Base-by-base conservation (phyloP, 805 yeast species). In the Kazachstania kunashirensis region DNA sequence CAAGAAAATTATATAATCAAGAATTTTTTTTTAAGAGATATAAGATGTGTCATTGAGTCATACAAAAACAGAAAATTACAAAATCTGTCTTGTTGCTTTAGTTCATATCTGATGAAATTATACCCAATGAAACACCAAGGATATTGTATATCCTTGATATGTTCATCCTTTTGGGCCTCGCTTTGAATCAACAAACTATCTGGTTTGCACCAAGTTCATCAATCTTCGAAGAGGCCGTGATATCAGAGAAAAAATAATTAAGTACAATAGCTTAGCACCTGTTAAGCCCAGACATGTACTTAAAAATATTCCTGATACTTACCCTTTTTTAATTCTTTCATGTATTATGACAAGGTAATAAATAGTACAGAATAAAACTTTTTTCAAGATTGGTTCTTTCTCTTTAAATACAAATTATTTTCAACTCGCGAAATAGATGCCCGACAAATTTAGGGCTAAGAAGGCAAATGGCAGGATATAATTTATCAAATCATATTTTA, bases 171-270 rank as follows among this genome's bases (percentile, higher is more conserved):
- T 36, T 61, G 49, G 67, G 68, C 70, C 55, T 64, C 70, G 66
- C 67, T 65, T 65, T 65, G 70, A 65, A 64, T 63, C 64, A 57
- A 46, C 55, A 56, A 47, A 52, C 65, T 65, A 65, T 58, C 42
- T 57, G 51, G 48, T 37, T 46, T 43, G 44, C 39, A 29, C 48
- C 51, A 57, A 57, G 57, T 49, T 45, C 48, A 59, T 42, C 62
- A 61, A 64, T 64, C 70, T 65, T 65, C 70, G 70, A 65, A 62
- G 68, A 64, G 57, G 68, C 63, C 67, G 47, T 26, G 12, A 16
- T 6, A n/a, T 24, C 26, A 24, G 6, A 24, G 13, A 9, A 11
- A 24, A 24, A 12, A 24, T 11, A 24, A 24, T n/a, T n/a, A 9
- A 24, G 26, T 6, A 24, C 13, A 7, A 11, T 26, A 26, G 23